Percentiles rank a stretch among this genome's conserved stretches.
Conservation (phyloP, 2,329 filamentous ascomycete genomes). For the Paecilomyces variotii region DNA sequence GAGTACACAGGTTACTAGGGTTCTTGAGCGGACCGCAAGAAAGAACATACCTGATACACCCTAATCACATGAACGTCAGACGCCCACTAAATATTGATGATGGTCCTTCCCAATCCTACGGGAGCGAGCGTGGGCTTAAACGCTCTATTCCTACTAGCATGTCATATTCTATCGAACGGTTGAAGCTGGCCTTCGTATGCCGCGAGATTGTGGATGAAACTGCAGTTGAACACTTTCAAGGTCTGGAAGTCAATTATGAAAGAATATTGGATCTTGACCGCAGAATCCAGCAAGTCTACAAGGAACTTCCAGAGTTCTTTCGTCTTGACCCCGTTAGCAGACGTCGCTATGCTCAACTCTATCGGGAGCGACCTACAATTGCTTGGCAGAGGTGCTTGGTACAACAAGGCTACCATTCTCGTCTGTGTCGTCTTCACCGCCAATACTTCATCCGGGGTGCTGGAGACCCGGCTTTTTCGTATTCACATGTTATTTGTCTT, state of each 20-base stretch:
- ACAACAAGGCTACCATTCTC: slow-evolving; percentile 27
- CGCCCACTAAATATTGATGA: slow-evolving; percentile 37
- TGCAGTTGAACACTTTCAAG: slow-evolving; percentile 16
- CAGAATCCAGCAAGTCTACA: slow-evolving; percentile 22
- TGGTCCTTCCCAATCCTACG: slow-evolving; percentile 21
- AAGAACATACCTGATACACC: slow-evolving; percentile 36
- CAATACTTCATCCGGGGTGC: slow-evolving; percentile 32
- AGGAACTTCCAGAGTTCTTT: slow-evolving; percentile 29
- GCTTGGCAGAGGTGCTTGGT: slow-evolving; percentile 28
- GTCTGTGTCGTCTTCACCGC: slow-evolving; percentile 32
- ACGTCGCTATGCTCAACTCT: slow-evolving; percentile 18
- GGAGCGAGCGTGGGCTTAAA: slow-evolving; percentile 16
- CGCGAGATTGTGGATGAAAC: slow-evolving; percentile 33
- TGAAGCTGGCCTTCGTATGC: slow-evolving; percentile 34
- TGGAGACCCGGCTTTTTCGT: slow-evolving; percentile 26
- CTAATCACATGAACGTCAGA: slow-evolving; percentile 34
- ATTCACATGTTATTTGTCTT: slow-evolving; percentile 31
- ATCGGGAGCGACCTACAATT: slow-evolving; percentile 20
- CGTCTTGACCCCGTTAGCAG: slow-evolving; percentile 24
- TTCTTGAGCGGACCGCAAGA: slow-evolving; percentile 38
- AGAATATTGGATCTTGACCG: slow-evolving; percentile 32
- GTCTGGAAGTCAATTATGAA: slow-evolving; percentile 23
- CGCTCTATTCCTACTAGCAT: slow-evolving; percentile 33
- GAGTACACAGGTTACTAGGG: slow-evolving; percentile 24
- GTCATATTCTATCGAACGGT: slow-evolving; percentile 38